Evolutionary conservation across 768 basidiomycete genomes (phyloP), one percentile per base, ranked within the genome.

Genomic region (Porpolomopsis calyptriformis): DNA sequence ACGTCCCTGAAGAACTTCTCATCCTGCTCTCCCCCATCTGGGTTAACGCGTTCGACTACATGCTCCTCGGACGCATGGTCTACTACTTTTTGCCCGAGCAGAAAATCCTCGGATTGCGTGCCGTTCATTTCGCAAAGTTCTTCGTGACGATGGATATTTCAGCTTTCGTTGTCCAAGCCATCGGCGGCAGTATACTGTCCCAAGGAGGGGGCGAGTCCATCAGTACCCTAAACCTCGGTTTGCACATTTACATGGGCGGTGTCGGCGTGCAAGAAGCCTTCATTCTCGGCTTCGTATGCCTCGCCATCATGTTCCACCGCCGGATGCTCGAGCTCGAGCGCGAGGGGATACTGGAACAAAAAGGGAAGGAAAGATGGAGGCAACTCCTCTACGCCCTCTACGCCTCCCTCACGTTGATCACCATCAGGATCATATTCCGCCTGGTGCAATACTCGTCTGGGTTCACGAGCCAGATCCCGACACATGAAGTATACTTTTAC

Each of bases 221-320:
- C 7, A 49, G 51, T n/a, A 36, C 11, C 1, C n/a, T 31, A 12
- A 22, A 42, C 2, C 41, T 55, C 5, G 56, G 57, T 6, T 45
- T 57, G n/a, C 53, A 57, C 45, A 52, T 57, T 44, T 57, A 59
- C 52, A 55, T 55, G 53, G 57, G 52, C 14, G 57, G 57, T 3
- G 54, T 59, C 43, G 57, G 56, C 36, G 11, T 59, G 11, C 57
- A 59, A 40, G 46, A 59, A 40, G 46, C 52, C 35, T 59, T 57
- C 51, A 49, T 59, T n/a, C 34, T 52, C 11, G 18, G 41, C 10
- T 59, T 59, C 49, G 40, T 47, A n/a, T 47, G 11, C 4, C 36
- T 56, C 25, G 53, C 55, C 12, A 16, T 56, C 19, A 38, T 46
- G 11, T 54, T 54, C 49, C 56, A 58, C 40, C 36, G 46, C 35